These are phyloP conservation scores for Sutorius eximius DNA, from an alignment of 1,284 basidiomycete species.

Conservation along the genomic window DNA sequence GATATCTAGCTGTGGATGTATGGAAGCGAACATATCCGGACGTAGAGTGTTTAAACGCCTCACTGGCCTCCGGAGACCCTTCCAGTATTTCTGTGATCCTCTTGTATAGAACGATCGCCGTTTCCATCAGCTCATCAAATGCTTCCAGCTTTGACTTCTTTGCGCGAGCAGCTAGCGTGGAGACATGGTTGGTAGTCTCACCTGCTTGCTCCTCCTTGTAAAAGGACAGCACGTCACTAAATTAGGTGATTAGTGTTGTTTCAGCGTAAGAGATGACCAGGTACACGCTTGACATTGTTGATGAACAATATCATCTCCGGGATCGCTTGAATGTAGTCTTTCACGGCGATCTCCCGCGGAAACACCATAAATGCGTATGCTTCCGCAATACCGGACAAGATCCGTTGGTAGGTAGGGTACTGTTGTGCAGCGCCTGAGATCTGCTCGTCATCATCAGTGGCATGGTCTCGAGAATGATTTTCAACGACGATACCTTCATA, in stretches of 20 bases:
- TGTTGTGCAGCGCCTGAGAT: constrained; percentile 16
- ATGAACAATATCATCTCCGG: constrained; percentile 34
- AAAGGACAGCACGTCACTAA: constrained; percentile 42
- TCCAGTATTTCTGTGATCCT: constrained; percentile 19
- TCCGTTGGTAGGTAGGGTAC: constrained; percentile 34
- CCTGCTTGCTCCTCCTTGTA: constrained; percentile 41
- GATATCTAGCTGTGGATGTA: constrained; percentile 17
- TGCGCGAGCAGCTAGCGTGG: constrained; percentile 26
- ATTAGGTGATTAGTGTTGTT: not conserved
- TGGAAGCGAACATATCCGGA: constrained; percentile 24
- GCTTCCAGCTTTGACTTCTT: constrained; percentile 28
- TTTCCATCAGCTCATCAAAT: constrained; percentile 25
- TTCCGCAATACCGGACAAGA: constrained; percentile 30
- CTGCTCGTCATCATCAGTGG: constrained; percentile 6
- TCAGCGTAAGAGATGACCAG: not conserved
- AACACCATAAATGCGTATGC: constrained; percentile 35
- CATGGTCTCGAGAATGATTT: not conserved
- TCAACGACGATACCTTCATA: constrained; percentile 14
- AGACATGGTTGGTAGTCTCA: constrained; percentile 37
- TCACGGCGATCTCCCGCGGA: constrained; percentile 26
- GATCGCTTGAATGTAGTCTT: constrained; percentile 34
- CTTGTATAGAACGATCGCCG: constrained; percentile 15
- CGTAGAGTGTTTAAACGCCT: constrained; percentile 14
- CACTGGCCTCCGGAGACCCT: constrained; percentile 12
- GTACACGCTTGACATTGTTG: constrained; percentile 35